phyloP scores from a whole-genome alignment of 2,329 filamentous ascomycete genomes.

The Rhinocladiella similis region DNA sequence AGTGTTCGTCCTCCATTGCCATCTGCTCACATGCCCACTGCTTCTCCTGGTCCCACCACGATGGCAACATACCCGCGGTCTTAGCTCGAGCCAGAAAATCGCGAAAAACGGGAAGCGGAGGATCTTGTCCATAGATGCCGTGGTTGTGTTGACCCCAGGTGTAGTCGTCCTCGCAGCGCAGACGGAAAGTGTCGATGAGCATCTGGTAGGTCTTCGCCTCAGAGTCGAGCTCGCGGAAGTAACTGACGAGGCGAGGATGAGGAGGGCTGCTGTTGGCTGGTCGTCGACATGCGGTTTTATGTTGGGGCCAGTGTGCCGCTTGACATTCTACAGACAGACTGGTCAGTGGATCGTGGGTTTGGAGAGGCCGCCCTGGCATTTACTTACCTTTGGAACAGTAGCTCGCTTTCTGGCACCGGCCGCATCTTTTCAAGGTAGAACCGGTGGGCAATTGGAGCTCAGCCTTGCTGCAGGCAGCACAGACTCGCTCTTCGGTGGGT shows the following conservation, averaged over 20 bases:
- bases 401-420: slow-evolving; percentile 14
- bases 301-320: slow-evolving; percentile 51
- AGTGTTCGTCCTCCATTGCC: slow-evolving; percentile 31
- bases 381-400: slow-evolving; percentile 21
- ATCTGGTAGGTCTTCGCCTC: slow-evolving; percentile 48
- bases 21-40: slow-evolving; percentile 39
- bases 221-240: slow-evolving; percentile 40
- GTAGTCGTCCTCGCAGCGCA: slow-evolving; percentile 44
- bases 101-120: slow-evolving; percentile 15
- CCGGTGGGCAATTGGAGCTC: slow-evolving; percentile 8
- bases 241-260: slow-evolving; percentile 24
- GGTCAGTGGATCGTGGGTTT: background rate
- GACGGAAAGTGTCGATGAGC: slow-evolving; percentile 51
- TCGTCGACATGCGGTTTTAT: slow-evolving; percentile 37
- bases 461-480: slow-evolving; percentile 12
- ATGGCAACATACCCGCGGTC: slow-evolving; percentile 39
- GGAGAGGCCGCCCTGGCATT: too few relatives aligned
- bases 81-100: slow-evolving; percentile 19
- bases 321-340: slow-evolving; percentile 44
- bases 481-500: slow-evolving; percentile 7
- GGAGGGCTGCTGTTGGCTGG: slow-evolving; percentile 18
- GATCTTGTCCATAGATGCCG: slow-evolving; percentile 15
- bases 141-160: slow-evolving; percentile 30
- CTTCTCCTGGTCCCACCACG: slow-evolving; percentile 48
- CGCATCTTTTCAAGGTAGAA: slow-evolving; percentile 14